These are phyloP conservation scores for Dictyophora rubrovolvata DNA, from an alignment of 768 basidiomycete genomes.

Conservation along the genomic window DNA sequence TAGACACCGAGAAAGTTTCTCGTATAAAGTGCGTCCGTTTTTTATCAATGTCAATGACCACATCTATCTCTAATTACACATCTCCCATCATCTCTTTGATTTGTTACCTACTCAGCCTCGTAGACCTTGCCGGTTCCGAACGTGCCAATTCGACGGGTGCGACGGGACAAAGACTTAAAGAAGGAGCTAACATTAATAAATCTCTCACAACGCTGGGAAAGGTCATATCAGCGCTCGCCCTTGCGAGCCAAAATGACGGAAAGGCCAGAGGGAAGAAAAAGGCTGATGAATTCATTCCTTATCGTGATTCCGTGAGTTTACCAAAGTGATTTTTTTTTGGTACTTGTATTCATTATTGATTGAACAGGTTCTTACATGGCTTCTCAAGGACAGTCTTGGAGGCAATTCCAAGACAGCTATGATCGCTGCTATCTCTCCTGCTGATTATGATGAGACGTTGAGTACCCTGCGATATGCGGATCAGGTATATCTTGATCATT, in stretches of 20 bases:
- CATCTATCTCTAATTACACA: neutral
- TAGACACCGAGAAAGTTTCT: conserved; percentile 98
- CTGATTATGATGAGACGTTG: conserved; percentile 95
- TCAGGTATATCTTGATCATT: conserved; percentile 31
- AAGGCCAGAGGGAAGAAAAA: conserved; percentile 61
- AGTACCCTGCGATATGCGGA: conserved; percentile 96
- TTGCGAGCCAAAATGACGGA: conserved; percentile 48
- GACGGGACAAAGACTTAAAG: conserved; percentile 90
- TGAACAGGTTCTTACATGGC: conserved; percentile 85
- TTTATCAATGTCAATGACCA: no score
- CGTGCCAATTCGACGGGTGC: conserved; percentile 97
- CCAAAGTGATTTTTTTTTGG: neutral
- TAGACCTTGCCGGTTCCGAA: conserved; percentile 95
- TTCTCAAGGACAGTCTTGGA: conserved; percentile 94
- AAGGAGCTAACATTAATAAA: conserved; percentile 98
- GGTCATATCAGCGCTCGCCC: conserved; percentile 86
- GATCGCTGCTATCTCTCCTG: conserved; percentile 99
- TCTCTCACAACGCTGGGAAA: conserved; percentile 96
- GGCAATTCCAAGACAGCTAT: conserved; percentile 98
- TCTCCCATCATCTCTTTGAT: conserved; percentile 3
- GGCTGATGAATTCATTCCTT: conserved; percentile 89
- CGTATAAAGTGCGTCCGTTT: conserved; percentile 63
- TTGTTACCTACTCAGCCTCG: conserved; percentile 43
- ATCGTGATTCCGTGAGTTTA: conserved; percentile 81
- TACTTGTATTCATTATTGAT: neutral